Base-by-base conservation (phyloP, 106 monocot species). In the Dioscorea dumetorum region DNA sequence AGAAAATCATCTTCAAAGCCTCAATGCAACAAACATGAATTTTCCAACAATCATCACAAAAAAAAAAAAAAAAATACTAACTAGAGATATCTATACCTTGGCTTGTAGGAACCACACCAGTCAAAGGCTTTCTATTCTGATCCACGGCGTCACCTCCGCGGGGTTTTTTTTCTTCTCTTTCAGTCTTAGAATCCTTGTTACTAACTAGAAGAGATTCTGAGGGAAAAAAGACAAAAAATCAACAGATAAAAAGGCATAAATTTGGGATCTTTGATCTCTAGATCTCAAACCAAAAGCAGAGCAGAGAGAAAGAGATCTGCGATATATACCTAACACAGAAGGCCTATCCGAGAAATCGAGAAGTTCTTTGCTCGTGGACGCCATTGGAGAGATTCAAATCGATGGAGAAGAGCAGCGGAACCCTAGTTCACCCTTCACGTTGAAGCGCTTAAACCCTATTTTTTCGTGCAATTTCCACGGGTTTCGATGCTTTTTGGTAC, bases 171-270 rank as follows among this genome's bases (percentile, higher is more conserved):
- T 22, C 28, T 22, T 20, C 61, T 61, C 21, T 20, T 61, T 23
- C 3, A 12, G 7, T 7, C 41, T 21, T 21, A 14, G 7, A 61
- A 0, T 61, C 61, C 61, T 22, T 61, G 23, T 22, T 63, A 28
- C 32, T 19, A 12, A 63, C 31, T 11, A 63, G 63, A 63, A 63
- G 63, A 63, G 63, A 63, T 33, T 63, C 63, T 63, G 34, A 33
- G 4, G 2, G 24, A 18, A 16, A 12, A 56, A 56, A 56, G 18
- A 18, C 18, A 16, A 16, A 53, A 13, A 56, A 56, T 4, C 16
- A 18, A 56, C 10, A 0, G 54, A 19, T 5, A 56, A 56, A 56
- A 56, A 56, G 16, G 54, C 10, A 16, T 56, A 56, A 56, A 56
- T 13, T 4, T 18, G 19, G 0, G 19, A 19, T 18, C 54, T 56